phyloP scores from a whole-genome alignment of 441 rosid genomes.

The Cnidoscolus chayamansa region DNA sequence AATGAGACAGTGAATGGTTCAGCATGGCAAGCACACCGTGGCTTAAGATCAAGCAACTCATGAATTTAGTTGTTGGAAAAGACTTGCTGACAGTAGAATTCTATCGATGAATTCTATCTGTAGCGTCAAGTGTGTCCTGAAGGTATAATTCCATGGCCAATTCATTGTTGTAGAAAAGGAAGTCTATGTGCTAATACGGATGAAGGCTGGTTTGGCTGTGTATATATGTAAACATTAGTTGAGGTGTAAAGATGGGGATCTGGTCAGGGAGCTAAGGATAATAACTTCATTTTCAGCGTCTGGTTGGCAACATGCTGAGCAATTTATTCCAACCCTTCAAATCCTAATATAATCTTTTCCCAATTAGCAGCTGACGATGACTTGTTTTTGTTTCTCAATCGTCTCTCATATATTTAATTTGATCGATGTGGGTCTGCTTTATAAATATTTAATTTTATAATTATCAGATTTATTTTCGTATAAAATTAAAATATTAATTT shows the following conservation, averaged over 20 bases:
- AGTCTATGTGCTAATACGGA: not conserved
- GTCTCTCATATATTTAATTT: too few relatives aligned
- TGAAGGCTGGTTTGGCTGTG: conserved; percentile 28
- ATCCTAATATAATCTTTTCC: too few relatives aligned
- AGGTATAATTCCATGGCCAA: conserved; percentile 24
- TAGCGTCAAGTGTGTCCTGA: too few relatives aligned
- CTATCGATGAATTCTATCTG: conserved; percentile 4
- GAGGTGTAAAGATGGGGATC: conserved; percentile 43
- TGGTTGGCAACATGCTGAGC: conserved; percentile 23
- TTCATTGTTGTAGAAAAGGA: conserved; percentile 24
- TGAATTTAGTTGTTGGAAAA: conserved; percentile 26
- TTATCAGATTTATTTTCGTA: too few relatives aligned
- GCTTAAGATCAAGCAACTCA: conserved; percentile 32
- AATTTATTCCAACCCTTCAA: conserved; percentile 21
- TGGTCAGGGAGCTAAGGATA: conserved; percentile 26
- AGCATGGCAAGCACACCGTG: conserved; percentile 45
- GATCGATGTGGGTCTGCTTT: too few relatives aligned
- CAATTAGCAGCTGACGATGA: too few relatives aligned
- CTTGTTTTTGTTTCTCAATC: too few relatives aligned
- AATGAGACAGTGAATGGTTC: conserved; percentile 79
- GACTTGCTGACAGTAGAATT: conserved; percentile 23
- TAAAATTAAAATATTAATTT: too few relatives aligned
- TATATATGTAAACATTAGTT: conserved; percentile 43
- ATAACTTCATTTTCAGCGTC: conserved; percentile 25
- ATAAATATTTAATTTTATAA: too few relatives aligned